Conservation (phyloP, 129 eudicot species). For the Flaveria linearis region DNA sequence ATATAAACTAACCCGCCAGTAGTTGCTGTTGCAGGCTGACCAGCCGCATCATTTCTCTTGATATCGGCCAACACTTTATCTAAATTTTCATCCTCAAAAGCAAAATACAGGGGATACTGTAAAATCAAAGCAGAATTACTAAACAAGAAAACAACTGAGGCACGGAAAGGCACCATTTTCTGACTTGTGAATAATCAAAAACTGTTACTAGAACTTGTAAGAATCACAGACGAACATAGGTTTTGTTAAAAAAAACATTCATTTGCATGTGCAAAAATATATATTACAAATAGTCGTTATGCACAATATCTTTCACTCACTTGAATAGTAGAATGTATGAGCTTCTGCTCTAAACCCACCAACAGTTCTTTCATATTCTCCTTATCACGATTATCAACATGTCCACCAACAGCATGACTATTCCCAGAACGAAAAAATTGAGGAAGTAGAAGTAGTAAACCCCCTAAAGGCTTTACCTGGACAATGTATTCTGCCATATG, state of each 20-base stretch:
- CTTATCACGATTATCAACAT: constrained; percentile 39
- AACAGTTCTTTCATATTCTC: constrained; percentile 42
- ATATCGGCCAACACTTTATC: constrained; percentile 75
- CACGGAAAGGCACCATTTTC: not conserved
- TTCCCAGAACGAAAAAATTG: constrained; percentile 50
- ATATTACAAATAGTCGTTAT: not conserved
- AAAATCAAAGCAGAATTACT: constrained; percentile 19
- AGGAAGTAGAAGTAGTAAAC: constrained; percentile 80
- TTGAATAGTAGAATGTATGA: constrained; percentile 68
- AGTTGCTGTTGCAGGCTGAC: constrained; percentile 95
- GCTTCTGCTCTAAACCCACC: constrained; percentile 67
- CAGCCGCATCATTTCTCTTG: constrained; percentile 78
- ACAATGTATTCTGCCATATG: constrained; percentile 68
- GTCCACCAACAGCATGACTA: constrained; percentile 39
- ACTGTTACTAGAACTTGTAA: constrained; percentile 4
- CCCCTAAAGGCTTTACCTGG: constrained; percentile 88
- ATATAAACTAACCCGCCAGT: constrained; percentile 85
- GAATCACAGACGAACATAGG: not conserved
- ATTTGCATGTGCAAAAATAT: constrained; percentile 4
- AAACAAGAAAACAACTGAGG: not conserved
- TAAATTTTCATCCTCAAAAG: constrained; percentile 76
- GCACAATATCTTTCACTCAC: constrained; percentile 47
- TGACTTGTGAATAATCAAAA: not conserved
- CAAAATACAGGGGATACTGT: constrained; percentile 97
- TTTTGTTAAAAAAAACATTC: not conserved